Percentiles rank a stretch among this genome's conserved stretches.
Conservation (phyloP, 1,284 basidiomycete species). For the Ustilago sp. region DNA sequence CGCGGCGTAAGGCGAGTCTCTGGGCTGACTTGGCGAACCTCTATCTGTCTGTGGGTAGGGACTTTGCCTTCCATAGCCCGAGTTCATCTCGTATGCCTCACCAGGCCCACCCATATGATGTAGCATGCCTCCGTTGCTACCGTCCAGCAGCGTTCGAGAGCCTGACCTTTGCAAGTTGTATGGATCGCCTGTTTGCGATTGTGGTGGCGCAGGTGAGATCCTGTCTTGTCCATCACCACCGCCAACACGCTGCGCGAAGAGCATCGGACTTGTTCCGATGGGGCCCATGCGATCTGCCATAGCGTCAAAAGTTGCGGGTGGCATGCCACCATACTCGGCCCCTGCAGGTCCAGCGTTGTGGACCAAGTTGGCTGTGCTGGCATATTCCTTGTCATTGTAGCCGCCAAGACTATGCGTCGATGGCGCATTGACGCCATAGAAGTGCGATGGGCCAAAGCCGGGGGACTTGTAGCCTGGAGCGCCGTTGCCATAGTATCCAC, state of each 20-base stretch:
- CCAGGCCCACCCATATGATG: conserved; percentile 10
- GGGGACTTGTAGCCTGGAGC: conserved; percentile 30
- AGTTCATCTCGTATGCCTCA: conserved; percentile 22
- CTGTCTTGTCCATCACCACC: conserved; percentile 13
- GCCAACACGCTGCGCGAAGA: conserved; percentile 52
- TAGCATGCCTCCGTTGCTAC: conserved; percentile 29
- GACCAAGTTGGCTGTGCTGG: conserved; percentile 53
- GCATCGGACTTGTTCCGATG: conserved; percentile 57
- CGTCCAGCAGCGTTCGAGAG: conserved; percentile 35
- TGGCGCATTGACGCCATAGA: conserved; percentile 40
- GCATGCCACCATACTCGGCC: conserved; percentile 25
- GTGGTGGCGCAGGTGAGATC: conserved; percentile 22
- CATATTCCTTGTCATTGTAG: conserved; percentile 48
- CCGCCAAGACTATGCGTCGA: conserved; percentile 29
- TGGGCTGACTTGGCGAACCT: not conserved
- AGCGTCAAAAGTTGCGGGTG: conserved; percentile 32
- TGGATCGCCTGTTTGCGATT: not conserved
- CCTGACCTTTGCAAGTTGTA: conserved; percentile 22
- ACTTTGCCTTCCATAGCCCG: conserved; percentile 24
- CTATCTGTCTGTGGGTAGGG: conserved; percentile 15
- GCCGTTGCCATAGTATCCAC: conserved; percentile 32
- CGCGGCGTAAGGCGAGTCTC: conserved; percentile 25
- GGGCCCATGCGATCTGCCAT: conserved; percentile 56
- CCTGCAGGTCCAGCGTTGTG: conserved; percentile 55
- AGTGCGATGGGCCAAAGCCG: conserved; percentile 31